Base-by-base conservation (phyloP, 139 green algal genomes). In the Closterium sp. region DNA sequence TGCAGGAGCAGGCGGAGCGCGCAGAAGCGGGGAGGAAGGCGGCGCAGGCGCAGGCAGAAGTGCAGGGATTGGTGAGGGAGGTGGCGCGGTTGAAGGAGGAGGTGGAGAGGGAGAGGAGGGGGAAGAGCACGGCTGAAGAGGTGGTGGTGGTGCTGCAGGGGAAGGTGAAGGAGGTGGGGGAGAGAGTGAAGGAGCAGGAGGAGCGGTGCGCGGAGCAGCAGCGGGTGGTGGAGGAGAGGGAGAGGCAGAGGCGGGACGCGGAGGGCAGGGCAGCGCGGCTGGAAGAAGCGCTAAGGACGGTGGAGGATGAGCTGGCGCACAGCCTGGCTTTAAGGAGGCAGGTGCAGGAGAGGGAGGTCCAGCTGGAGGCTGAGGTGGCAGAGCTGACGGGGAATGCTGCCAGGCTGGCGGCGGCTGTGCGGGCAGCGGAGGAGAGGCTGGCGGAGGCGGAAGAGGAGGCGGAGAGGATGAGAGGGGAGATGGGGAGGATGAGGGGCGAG, bases 151-250 rank as follows among this genome's bases (percentile, higher is more conserved):
- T 38, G 12, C 64, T 87, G 34, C 32, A 43, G 8, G 25, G 55
- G 12, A 2, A 91, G 88, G 9, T 91, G 64, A 33, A 23, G 23
- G 88, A 34, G 31, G 2, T 38, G 34, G 34, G 6, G 16, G 30
- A 36, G 34, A 33, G 88, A n/a, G 10, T 6, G 6, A 34, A 4
- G 23, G 66, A 31, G 34, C 81, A 86, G 16, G 64, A 28, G 30
- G 89, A 91, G 28, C 84, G 10, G 34, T 69, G 34, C 30, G 69
- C 69, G 84, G 89, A 91, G 84, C 89, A 34, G 32, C 87, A 91
- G 69, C 30, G 8, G 76, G 89, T 66, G n/a, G 76, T 4, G 0
- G 33, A 89, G 28, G 76, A 21, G 69, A 83, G 30, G 34, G n/a
- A 89, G 89, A 83, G 30, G 81, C 34, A 84, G 31, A 33, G 89